Evolutionary conservation across 2,329 filamentous ascomycete genomes (phyloP).

Genomic region (Fusarium sp.): DNA sequence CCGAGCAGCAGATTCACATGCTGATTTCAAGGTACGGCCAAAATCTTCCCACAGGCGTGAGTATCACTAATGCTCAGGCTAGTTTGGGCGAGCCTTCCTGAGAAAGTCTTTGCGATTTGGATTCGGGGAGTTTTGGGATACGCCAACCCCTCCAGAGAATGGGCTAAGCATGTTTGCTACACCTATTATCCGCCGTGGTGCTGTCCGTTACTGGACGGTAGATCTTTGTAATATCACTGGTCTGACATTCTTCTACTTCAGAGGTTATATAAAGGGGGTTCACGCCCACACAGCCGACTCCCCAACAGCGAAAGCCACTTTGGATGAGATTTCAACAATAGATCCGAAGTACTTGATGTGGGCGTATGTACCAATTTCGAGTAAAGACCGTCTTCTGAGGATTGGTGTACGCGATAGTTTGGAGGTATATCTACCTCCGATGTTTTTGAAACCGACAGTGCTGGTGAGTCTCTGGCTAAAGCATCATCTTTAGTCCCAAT

Average conservation of each 20-base stretch:
- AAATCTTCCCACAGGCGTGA: not conserved
- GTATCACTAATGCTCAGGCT: not conserved
- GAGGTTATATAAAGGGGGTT: not conserved
- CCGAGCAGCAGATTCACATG: not conserved
- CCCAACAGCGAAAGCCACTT: not conserved
- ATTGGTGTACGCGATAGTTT: not conserved
- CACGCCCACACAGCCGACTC: not conserved
- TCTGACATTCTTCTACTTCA: not conserved
- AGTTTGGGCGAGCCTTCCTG: not conserved
- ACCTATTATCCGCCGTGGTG: rapidly evolving
- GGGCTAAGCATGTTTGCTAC: not conserved
- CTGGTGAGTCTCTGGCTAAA: not conserved
- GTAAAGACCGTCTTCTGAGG: not conserved
- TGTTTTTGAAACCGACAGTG: not conserved
- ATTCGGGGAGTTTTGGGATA: not conserved
- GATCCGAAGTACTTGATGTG: not conserved
- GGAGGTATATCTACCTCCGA: not conserved
- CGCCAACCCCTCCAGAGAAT: not conserved
- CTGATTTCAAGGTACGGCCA: not conserved
- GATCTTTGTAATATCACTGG: not conserved
- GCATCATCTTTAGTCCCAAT: not conserved
- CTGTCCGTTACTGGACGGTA: not conserved
- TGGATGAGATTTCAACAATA: not conserved
- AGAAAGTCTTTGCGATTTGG: rapidly evolving
- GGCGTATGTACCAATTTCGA: not conserved